Evolutionary conservation across 2,329 filamentous ascomycete species (phyloP), one percentile per base, ranked within the genome.

Genomic region (Ceratocystiopsis sp.): DNA sequence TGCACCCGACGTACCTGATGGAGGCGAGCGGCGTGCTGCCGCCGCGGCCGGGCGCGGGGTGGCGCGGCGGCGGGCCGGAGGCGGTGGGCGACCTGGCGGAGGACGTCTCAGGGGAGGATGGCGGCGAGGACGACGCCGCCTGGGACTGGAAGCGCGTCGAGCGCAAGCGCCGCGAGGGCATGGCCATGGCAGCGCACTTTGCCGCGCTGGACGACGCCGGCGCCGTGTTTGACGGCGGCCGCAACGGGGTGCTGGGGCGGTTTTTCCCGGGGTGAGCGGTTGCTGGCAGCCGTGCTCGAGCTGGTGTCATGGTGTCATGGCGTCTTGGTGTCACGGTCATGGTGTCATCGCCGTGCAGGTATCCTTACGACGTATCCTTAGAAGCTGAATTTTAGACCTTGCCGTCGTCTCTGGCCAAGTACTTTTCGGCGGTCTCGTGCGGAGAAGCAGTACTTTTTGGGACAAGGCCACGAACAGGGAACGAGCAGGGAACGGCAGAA

Each of bases 1-100:
- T 96, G 4, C 76, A 87, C 50, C 87, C 91, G 0, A 80, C 86
- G 51, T 68, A 82, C 39, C 67, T 89, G 9, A 66, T 96, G 21
- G 67, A 73, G 37, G 72, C 78, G 34, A 80, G 79, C 41, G 76
- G 78, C 2, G 65, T 95, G 56, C 63, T 96, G 41, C 91, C 91
- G 0, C 63, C 71, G 45, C 69, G 78, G 40, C 84, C 85, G 0
- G 76, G 71, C 12, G 40, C 41, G 16, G 79, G 78, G 18, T 79
- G 75, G 75, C 61, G 62, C 8, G 55, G 61, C 42, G 66, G 66
- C 15, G 48, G 46, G 1, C 35, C 41, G 11, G 48, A 45, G 3
- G 62, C 63, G 29, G 57, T 60, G 37, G 65, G 64, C 38, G 55
- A 64, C 29, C 62, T 62, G 36, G 54, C 60, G 29, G 55, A 60